Conservation (phyloP, 257 asterid species). For the Solanum clarkiae region DNA sequence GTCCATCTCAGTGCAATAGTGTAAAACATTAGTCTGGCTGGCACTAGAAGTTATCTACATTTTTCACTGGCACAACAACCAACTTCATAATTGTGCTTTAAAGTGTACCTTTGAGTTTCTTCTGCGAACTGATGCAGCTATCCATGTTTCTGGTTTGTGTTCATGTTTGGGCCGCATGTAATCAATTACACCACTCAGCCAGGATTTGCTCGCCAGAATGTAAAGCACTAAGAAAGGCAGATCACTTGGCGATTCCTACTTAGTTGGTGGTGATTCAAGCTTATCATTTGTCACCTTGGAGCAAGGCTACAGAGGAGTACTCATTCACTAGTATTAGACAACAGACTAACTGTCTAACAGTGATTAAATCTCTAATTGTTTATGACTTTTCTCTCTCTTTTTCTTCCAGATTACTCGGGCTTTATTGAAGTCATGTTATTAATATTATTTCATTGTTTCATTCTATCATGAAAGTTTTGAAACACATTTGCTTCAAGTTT, state of each 20-base stretch:
- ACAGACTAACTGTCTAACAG: background rate
- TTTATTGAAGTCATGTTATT: background rate
- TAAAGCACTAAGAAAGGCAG: constrained; percentile 14
- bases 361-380: background rate
- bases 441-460: background rate
- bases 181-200: constrained; percentile 32
- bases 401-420: background rate
- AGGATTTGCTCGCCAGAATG: constrained; percentile 44
- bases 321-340: background rate
- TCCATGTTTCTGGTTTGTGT: constrained; percentile 24
- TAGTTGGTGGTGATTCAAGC: background rate
- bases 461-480: background rate
- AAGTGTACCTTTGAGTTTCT: constrained; percentile 6
- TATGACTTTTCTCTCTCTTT: background rate
- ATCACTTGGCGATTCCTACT: background rate
- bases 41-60: background rate
- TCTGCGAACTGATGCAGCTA: constrained; percentile 27
- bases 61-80: background rate
- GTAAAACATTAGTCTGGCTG: background rate
- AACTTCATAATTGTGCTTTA: background rate
- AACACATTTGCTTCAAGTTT: background rate
- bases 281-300: background rate
- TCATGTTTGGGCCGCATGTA: constrained; percentile 15
- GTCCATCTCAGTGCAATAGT: background rate
- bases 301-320: background rate